Evolutionary conservation across 192 early-diverging fungal species (phyloP).

Genomic region (Glomus cerebriforme): DNA sequence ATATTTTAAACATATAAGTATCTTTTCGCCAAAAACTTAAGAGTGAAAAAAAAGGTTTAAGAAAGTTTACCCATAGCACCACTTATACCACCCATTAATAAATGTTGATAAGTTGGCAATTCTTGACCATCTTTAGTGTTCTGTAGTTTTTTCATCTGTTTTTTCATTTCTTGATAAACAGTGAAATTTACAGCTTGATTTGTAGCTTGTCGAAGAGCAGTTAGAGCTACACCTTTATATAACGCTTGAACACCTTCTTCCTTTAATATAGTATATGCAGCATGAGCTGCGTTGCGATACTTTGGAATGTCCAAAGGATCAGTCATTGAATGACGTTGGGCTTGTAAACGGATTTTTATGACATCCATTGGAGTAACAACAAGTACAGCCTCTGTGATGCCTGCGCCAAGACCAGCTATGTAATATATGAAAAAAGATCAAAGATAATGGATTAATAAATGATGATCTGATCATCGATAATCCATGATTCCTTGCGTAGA

Average conservation of each 20-base stretch:
- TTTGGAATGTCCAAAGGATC: constrained; percentile 96
- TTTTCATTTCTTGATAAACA: constrained; percentile 92
- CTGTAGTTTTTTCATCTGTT: constrained; percentile 70
- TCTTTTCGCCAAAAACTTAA: background rate
- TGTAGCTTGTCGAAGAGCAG: constrained; percentile 91
- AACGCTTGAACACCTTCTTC: constrained; percentile 87
- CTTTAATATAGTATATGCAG: constrained; percentile 86
- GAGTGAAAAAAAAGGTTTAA: constrained; percentile 30
- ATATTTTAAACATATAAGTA: background rate
- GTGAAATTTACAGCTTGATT: constrained; percentile 99
- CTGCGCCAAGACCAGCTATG: constrained; percentile 87
- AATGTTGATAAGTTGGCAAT: constrained; percentile 89
- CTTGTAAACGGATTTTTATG: constrained; percentile 98
- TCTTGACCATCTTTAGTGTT: constrained; percentile 40
- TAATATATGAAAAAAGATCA: background rate
- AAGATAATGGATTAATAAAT: constrained; percentile 21
- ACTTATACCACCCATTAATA: constrained; percentile 88
- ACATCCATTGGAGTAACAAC: constrained; percentile 99
- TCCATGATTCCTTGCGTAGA: constrained; percentile 22
- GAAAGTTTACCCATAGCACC: constrained; percentile 66
- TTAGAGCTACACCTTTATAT: constrained; percentile 94
- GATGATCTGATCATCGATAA: background rate
- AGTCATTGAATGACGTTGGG: constrained; percentile 92
- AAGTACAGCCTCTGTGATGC: constrained; percentile 89
- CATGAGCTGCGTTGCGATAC: constrained; percentile 93